Evolutionary conservation across 106 monocot genomes (phyloP), one percentile per base, ranked within the genome.

Genomic region (Allium cepa): DNA sequence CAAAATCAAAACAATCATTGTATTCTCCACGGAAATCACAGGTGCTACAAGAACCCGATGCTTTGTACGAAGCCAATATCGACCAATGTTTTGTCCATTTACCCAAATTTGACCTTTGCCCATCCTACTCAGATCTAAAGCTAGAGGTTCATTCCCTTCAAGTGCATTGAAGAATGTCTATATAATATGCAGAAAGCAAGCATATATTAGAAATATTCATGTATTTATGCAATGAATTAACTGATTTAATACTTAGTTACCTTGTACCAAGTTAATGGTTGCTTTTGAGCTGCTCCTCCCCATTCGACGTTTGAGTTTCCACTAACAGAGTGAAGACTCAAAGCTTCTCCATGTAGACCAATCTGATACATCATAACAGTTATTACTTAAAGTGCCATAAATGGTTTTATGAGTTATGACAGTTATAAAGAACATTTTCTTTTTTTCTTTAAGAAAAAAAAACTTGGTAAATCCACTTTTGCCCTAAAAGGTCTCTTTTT

Each of bases 51-150:
- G 78, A 71, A 10, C 92, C 89, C 65, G 17, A 66, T 17, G 89
- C 97, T 68, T 75, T 87, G 53, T 99, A 92, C 51, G 80, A 84
- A 67, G 89, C 92, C 92, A 99, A 66, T 99, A 90, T 5, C 97
- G 82, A 7, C 97, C 97, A 46, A 99, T 85, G 63, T 84, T 87
- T 70, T 81, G 87, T 50, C 97, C 92, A 67, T 99, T 99, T 58
- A 99, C 71, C 97, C 97, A 99, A 46, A 93, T 62, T 76, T 92
- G 90, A n/a, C 97, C 97, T 69, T 99, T 99, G 28, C 87, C 92
- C 97, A 99, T 93, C 67, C 78, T 86, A 27, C 64, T 60, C 97
- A 99, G 87, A 67, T 99, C 97, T 46, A 99, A 74, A 66, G 89
- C 92, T 72, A 99, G 77, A 45, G 97, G 97, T 36, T 81, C 85